A percentile compares a stretch with the other conserved stretches of the same genome.
These are phyloP conservation scores for Lepidium campestre DNA, from an alignment of 441 rosid genomes.

Conservation along the genomic window DNA sequence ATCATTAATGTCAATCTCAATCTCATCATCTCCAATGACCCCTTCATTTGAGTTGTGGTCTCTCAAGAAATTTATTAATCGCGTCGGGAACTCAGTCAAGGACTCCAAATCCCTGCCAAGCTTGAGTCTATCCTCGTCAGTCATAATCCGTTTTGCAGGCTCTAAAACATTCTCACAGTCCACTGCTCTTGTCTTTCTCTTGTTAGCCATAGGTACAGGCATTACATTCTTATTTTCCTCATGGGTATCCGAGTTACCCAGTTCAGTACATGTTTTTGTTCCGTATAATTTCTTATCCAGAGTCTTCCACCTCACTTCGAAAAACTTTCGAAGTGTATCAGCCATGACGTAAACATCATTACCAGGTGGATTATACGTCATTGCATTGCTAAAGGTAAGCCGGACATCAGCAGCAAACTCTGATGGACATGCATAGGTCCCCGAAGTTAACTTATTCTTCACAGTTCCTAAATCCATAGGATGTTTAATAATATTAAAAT, in stretches of 20 bases:
- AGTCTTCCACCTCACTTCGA: constrained; percentile 75
- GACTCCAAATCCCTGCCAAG: constrained; percentile 66
- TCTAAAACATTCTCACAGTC: constrained; percentile 32
- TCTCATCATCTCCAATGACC: constrained; percentile 58
- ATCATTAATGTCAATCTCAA: constrained; percentile 83
- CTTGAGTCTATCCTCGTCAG: constrained; percentile 49
- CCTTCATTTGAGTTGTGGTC: constrained; percentile 48
- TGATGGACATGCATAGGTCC: constrained; percentile 52
- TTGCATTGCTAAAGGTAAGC: constrained; percentile 73
- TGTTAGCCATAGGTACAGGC: constrained; percentile 36
- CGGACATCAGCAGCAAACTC: constrained; percentile 74
- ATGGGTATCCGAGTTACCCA: constrained; percentile 20
- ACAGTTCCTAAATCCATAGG: constrained; percentile 94
- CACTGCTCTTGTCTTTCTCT: constrained; percentile 31
- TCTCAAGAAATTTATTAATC: constrained; percentile 57
- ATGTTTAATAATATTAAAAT: constrained; percentile 59
- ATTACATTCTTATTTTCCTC: constrained; percentile 26
- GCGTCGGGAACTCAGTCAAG: constrained; percentile 64
- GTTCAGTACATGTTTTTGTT: constrained; percentile 20
- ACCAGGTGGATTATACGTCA: constrained; percentile 77
- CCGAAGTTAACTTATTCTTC: constrained; percentile 52
- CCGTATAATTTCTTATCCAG: constrained; percentile 64
- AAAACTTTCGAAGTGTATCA: constrained; percentile 48
- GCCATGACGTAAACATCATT: constrained; percentile 79
- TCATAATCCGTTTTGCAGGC: constrained; percentile 43